Percentiles rank a stretch among this genome's conserved stretches.
Evolutionary conservation across 768 basidiomycete species (phyloP).

Genomic region (Kwoniella heveanensis): DNA sequence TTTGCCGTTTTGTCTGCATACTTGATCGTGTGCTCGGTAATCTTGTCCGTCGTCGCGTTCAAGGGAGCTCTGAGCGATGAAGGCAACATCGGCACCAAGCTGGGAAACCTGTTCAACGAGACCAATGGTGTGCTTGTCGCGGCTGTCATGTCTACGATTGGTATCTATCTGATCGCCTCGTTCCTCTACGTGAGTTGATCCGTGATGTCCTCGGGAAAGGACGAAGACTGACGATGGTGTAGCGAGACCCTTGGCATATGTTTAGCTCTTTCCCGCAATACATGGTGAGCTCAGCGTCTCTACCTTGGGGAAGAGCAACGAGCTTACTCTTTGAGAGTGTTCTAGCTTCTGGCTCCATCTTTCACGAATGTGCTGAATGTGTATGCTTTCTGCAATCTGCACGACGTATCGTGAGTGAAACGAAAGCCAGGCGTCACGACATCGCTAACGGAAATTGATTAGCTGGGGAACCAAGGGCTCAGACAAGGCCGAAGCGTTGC

Average conservation of each 20-base stretch:
- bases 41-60: slow-evolving; percentile 43
- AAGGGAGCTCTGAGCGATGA: slow-evolving; percentile 59
- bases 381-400: slow-evolving; percentile 58
- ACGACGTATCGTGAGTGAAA: slow-evolving; percentile 85
- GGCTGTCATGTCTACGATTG: slow-evolving; percentile 88
- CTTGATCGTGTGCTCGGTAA: slow-evolving; percentile 60
- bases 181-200: slow-evolving; percentile 59
- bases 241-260: slow-evolving; percentile 55
- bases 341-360: slow-evolving; percentile 47
- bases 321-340: background rate
- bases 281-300: slow-evolving; percentile 17
- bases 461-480: slow-evolving; percentile 54
- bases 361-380: slow-evolving; percentile 55
- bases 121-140: slow-evolving; percentile 80
- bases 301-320: background rate
- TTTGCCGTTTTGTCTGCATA: slow-evolving; percentile 82
- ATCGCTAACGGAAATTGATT: too few species aligned
- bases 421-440: background rate
- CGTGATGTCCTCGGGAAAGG: slow-evolving; percentile 65
- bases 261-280: slow-evolving; percentile 56
- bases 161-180: slow-evolving; percentile 67
- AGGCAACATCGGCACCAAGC: slow-evolving; percentile 58
- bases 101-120: slow-evolving; percentile 69
- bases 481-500: slow-evolving; percentile 89
- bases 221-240: slow-evolving; percentile 35